Evolutionary conservation across 1,284 basidiomycete genomes (phyloP).

Genomic region (Ceratobasidium sp.): DNA sequence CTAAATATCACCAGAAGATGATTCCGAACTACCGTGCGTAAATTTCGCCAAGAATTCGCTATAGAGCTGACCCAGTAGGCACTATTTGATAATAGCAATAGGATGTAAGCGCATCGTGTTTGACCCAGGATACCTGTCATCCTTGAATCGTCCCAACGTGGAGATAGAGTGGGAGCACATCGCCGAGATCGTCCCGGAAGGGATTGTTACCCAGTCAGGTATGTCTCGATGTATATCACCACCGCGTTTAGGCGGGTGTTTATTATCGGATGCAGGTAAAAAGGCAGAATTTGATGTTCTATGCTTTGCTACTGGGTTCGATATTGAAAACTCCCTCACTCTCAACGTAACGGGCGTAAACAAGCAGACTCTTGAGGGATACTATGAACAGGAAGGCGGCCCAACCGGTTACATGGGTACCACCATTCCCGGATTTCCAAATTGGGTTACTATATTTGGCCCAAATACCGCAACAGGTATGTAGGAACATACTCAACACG

Average conservation of each 20-base stretch:
- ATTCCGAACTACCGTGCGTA: conserved; percentile 15
- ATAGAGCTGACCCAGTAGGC: conserved; percentile 59
- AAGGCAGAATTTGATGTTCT: conserved; percentile 41
- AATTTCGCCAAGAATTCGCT: neutral
- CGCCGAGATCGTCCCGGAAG: conserved; percentile 47
- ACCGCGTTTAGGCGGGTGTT: neutral
- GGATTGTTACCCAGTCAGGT: conserved; percentile 30
- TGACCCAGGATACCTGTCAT: conserved; percentile 64
- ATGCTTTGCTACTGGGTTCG: conserved; percentile 43
- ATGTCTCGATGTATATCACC: neutral
- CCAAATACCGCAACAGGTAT: conserved; percentile 25
- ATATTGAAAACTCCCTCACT: conserved; percentile 34
- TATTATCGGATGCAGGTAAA: conserved; percentile 5
- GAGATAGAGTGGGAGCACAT: conserved; percentile 61
- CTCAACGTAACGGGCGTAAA: conserved; percentile 33
- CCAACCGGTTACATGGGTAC: conserved; percentile 62
- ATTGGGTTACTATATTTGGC: conserved; percentile 62
- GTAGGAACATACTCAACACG: neutral
- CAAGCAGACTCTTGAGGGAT: conserved; percentile 57
- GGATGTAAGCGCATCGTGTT: conserved; percentile 58
- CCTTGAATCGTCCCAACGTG: conserved; percentile 65
- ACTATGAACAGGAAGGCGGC: conserved; percentile 60
- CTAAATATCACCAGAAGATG: conserved; percentile 23
- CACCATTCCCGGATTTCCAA: conserved; percentile 63
- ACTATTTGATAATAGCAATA: conserved; percentile 10